Base-by-base conservation (phyloP, 1,139 yeast species). In the Arxiozyma bovina region DNA sequence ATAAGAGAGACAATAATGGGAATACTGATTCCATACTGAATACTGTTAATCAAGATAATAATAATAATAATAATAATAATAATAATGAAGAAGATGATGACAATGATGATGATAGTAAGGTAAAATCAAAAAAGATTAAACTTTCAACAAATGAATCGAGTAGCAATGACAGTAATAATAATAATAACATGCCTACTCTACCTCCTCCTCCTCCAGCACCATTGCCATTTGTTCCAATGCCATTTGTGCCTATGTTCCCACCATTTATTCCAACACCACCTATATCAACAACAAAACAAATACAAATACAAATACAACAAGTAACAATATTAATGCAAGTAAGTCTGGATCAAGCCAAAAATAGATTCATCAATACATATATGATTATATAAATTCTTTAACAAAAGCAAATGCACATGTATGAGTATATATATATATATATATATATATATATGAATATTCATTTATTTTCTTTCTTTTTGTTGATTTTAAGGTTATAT, bases 141-240 rank as follows among this genome's bases (percentile, higher is more conserved):
- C 40, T 18, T 20, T n/a, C 48, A n/a, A 45, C 48, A 18, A 9
- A 25, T 17, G 25, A 21, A 42, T 17, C 45, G 7, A 21, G 11
- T 21, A 21, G n/a, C 8, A 22, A 15, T 7, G 22, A 12, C 25
- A 22, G 11, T 30, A 45, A 25, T 30, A 45, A 18, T 27, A 45
- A 18, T 40, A n/a, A 45, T 18, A 45, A 17, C 8, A 15, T n/a
- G 7, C 8, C 20, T 15, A 34, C 20, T 8, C 53, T 3, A 20
- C 50, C 17, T 42, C 57, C 40, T 17, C 57, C 61, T 8, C 51
- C 51, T 8, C 46, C 50, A 30, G 34, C 44, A 18, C 50, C 54
- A 6, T 21, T 54, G 38, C 53, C 52, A 20, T 62, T 60, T 1
- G 55, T 63, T 48, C 65, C 65, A 12, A 58, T 63, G 59, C 66